Conservation (phyloP, 2,329 filamentous ascomycete genomes). For the Colletotrichum graminicola region DNA sequence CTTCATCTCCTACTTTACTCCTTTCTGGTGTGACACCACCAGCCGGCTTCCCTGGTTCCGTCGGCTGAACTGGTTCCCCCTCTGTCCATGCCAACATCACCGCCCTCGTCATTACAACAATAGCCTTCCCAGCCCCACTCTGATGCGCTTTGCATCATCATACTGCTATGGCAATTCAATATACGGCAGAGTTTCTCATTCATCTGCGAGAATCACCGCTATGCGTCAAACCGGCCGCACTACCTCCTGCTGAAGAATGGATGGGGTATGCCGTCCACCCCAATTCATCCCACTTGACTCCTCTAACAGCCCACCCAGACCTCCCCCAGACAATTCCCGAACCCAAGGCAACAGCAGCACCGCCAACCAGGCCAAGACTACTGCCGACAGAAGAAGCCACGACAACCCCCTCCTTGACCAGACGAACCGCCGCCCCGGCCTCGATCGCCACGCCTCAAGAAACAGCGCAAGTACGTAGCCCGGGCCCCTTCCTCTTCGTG, state of each 20-base stretch:
- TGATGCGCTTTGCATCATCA: conserved; percentile 55
- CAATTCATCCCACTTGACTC: conserved; percentile 19
- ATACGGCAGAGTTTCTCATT: conserved; percentile 81
- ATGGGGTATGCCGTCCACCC: conserved; percentile 78
- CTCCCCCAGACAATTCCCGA: conserved; percentile 60
- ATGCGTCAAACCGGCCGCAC: conserved; percentile 80
- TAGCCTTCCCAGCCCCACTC: conserved; percentile 23
- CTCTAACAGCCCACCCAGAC: conserved; percentile 49
- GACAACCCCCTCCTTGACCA: conserved; percentile 62
- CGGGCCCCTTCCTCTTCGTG: conserved; percentile 10
- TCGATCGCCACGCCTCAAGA: conserved; percentile 67
- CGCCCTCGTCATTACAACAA: conserved; percentile 26
- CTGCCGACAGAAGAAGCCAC: conserved; percentile 59
- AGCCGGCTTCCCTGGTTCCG: conserved; percentile 16
- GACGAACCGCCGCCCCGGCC: conserved; percentile 63
- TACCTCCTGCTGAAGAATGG: conserved; percentile 93
- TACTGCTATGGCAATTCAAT: conserved; percentile 70
- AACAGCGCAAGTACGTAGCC: conserved; percentile 67
- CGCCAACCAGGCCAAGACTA: conserved; percentile 52
- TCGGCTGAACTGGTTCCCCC: conserved; percentile 8
- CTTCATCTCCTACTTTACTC: conserved; percentile 7
- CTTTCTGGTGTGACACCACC: conserved; percentile 16
- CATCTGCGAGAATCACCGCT: conserved; percentile 84
- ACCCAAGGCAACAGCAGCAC: conserved; percentile 56
- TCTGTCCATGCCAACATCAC: conserved; percentile 30